Percentiles rank a stretch among this genome's conserved stretches.
Evolutionary conservation across 2,329 filamentous ascomycete species (phyloP).

Genomic region (Xylariaceae sp.): DNA sequence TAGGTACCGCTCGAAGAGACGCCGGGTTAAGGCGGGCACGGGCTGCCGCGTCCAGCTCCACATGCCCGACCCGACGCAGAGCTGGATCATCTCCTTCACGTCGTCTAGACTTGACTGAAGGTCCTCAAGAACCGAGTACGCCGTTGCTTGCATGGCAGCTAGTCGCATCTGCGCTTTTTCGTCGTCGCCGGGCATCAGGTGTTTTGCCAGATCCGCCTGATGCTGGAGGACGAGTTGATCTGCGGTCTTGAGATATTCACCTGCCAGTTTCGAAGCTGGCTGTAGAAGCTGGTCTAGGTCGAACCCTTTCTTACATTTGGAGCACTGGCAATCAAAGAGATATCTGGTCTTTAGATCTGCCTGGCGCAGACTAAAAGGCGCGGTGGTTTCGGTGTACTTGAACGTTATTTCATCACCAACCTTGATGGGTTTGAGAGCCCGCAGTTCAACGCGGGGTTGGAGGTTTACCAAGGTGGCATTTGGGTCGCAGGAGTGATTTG

Average conservation of each 20-base stretch:
- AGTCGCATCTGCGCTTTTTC: slow-evolving; percentile 17
- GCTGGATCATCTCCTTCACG: slow-evolving; percentile 18
- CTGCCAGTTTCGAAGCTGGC: slow-evolving; percentile 18
- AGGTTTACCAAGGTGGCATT: slow-evolving; percentile 47
- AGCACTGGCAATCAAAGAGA: slow-evolving; percentile 46
- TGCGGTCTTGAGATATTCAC: slow-evolving; percentile 16
- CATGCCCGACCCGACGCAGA: slow-evolving; percentile 26
- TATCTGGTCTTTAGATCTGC: slow-evolving; percentile 41
- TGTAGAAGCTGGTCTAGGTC: slow-evolving; percentile 36
- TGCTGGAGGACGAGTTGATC: slow-evolving; percentile 18
- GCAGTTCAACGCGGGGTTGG: slow-evolving; percentile 38
- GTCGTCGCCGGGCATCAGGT: slow-evolving; percentile 9
- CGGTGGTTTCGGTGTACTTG: slow-evolving; percentile 44
- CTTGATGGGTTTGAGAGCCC: slow-evolving; percentile 42
- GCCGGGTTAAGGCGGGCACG: slow-evolving; percentile 22
- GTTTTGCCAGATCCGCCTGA: slow-evolving; percentile 12
- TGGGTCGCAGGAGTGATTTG: slow-evolving; percentile 50
- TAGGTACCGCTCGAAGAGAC: slow-evolving; percentile 22
- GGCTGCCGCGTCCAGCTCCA: slow-evolving; percentile 26
- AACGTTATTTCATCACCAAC: slow-evolving; percentile 48
- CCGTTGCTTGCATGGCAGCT: slow-evolving; percentile 24
- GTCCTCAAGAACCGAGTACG: slow-evolving; percentile 19
- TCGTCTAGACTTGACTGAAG: slow-evolving; percentile 14
- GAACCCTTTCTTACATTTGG: slow-evolving; percentile 41
- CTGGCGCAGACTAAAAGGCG: slow-evolving; percentile 42